Conservation (phyloP, 179 eudicot genomes). For the Silene noctiflora region DNA sequence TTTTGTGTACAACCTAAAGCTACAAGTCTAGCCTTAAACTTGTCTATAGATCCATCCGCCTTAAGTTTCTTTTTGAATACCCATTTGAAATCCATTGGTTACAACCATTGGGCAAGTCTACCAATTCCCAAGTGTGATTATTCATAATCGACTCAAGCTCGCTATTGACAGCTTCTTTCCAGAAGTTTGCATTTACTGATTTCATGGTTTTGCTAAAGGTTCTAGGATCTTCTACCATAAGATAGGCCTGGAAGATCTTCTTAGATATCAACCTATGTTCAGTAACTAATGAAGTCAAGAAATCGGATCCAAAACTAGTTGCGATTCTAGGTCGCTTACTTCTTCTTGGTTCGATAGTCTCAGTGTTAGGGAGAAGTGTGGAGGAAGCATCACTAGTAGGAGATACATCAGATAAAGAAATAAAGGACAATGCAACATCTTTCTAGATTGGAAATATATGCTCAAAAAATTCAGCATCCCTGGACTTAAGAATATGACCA, state of each 20-base stretch:
- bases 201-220: background rate
- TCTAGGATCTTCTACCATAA: background rate
- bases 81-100: too few species aligned
- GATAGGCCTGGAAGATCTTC: background rate
- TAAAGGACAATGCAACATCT: too few species aligned
- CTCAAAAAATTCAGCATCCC: too few species aligned
- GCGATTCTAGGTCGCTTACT: background rate
- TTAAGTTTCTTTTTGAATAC: too few species aligned
- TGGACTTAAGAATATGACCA: background rate
- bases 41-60: too few species aligned
- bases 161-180: background rate
- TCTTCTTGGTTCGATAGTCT: background rate
- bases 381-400: background rate
- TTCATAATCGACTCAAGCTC: slow-evolving; percentile 6
- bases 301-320: background rate
- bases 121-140: slow-evolving; percentile 1
- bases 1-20: too few species aligned
- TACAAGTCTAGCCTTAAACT: too few species aligned
- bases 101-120: too few species aligned
- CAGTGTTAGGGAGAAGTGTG: background rate
- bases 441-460: background rate
- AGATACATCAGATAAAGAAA: background rate
- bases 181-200: background rate
- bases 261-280: background rate
- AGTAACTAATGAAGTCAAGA: background rate